These are phyloP conservation scores for Cantharellus anzutake DNA, from an alignment of 768 basidiomycete genomes.

Conservation along the genomic window DNA sequence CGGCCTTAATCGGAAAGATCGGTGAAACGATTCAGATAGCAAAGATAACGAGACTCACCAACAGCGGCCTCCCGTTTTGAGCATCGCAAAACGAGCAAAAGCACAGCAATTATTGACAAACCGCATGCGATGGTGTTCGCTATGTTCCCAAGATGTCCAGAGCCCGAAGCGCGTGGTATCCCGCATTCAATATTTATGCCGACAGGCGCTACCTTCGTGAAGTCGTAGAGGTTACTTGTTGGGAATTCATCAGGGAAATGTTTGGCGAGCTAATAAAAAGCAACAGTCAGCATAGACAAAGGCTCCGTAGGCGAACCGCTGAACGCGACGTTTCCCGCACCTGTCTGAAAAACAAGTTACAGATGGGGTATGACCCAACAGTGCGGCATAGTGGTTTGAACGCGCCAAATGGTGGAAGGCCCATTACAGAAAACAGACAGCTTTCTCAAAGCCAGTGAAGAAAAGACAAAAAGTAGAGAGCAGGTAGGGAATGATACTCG, in stretches of 20 bases:
- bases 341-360: slow-evolving; percentile 88
- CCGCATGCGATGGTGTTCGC: slow-evolving; percentile 73
- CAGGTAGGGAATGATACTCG: neutral
- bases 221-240: slow-evolving; percentile 23
- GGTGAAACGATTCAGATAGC: neutral
- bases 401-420: slow-evolving; percentile 35
- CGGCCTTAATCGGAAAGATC: slow-evolving; percentile 26
- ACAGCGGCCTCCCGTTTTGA: slow-evolving; percentile 72
- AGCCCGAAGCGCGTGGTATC: slow-evolving; percentile 37
- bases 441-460: neutral
- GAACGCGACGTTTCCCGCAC: slow-evolving; percentile 21
- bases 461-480: neutral
- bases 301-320: slow-evolving; percentile 9
- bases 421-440: neutral
- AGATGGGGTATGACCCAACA: slow-evolving; percentile 73
- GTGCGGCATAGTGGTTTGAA: slow-evolving; percentile 47
- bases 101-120: slow-evolving; percentile 44
- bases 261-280: slow-evolving; percentile 5
- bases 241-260: slow-evolving; percentile 15
- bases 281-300: slow-evolving; percentile 3
- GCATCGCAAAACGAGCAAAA: slow-evolving; percentile 35
- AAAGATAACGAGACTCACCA: slow-evolving; percentile 26
- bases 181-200: slow-evolving; percentile 72
- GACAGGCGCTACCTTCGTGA: slow-evolving; percentile 43
- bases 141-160: slow-evolving; percentile 44